Percentiles rank a stretch among this genome's conserved stretches.
Conservation (phyloP, 495 filamentous ascomycete species). For the Pyrenula massariospora region DNA sequence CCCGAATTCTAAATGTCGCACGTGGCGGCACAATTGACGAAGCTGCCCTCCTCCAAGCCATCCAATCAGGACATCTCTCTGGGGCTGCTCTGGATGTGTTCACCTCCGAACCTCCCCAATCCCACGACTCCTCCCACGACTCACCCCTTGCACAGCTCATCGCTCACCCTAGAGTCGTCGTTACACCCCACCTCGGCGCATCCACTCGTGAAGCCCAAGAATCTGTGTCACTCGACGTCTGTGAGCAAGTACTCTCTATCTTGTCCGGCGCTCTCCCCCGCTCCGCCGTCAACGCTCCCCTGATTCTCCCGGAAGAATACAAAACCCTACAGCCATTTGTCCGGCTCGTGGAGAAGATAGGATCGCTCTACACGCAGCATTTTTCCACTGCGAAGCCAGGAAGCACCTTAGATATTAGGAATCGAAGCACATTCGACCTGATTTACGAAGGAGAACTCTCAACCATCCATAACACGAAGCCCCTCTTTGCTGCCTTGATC, state of each 20-base stretch:
- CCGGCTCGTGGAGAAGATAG: conserved; percentile 55
- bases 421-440: conserved; percentile 53
- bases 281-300: conserved; percentile 58
- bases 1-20: conserved; percentile 58
- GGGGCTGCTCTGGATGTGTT: conserved; percentile 70
- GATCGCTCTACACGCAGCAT: conserved; percentile 58
- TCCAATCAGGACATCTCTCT: conserved; percentile 54
- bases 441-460: conserved; percentile 57
- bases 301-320: conserved; percentile 64
- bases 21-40: conserved; percentile 70
- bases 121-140: conserved; percentile 7
- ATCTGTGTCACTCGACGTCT: conserved; percentile 63
- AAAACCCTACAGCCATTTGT: conserved; percentile 59
- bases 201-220: conserved; percentile 69
- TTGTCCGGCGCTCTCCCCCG: conserved; percentile 53
- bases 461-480: conserved; percentile 49
- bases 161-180: conserved; percentile 50
- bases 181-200: conserved; percentile 62
- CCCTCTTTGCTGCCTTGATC: conserved; percentile 57
- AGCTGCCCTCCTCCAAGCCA: conserved; percentile 49
- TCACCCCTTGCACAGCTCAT: conserved; percentile 42
- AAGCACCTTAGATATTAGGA: conserved; percentile 5
- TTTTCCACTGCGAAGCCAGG: conserved; percentile 27
- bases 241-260: conserved; percentile 58
- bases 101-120: conserved; percentile 50